phyloP scores from a whole-genome alignment of 2,329 filamentous ascomycete genomes.

The Gaeumannomyces tritici region DNA sequence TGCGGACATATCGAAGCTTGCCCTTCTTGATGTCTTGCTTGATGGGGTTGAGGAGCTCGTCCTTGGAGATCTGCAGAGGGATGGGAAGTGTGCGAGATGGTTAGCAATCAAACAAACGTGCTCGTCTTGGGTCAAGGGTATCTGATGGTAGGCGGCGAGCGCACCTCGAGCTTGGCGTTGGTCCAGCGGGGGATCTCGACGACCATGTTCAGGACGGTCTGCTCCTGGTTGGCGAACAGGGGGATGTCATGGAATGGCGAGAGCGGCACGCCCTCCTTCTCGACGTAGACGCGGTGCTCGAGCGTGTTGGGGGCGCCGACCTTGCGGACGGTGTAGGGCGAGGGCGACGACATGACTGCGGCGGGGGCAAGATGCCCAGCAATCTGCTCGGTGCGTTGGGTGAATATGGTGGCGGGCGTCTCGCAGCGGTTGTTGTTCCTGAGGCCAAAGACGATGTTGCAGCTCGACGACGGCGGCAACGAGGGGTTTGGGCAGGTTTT shows the following conservation, averaged over 20 bases:
- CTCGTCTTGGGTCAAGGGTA: too few relatives aligned
- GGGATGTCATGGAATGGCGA: conserved; percentile 98
- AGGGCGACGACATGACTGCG: conserved; percentile 48
- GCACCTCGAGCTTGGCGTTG: conserved; percentile 97
- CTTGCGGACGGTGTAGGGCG: conserved; percentile 72
- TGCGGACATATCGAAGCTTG: conserved; percentile 97
- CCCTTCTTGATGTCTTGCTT: conserved; percentile 99
- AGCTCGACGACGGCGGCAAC: background rate
- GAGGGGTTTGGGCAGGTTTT: background rate
- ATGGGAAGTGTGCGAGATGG: too few relatives aligned
- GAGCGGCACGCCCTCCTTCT: conserved; percentile 90
- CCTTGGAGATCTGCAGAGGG: conserved; percentile 78
- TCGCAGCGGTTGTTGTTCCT: background rate
- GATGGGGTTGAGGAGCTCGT: conserved; percentile 96
- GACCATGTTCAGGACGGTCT: conserved; percentile 97
- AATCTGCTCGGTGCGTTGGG: conserved; percentile 41
- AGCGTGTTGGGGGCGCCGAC: conserved; percentile 83
- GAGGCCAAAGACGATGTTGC: background rate
- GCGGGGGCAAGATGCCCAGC: conserved; percentile 41
- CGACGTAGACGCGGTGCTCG: conserved; percentile 94
- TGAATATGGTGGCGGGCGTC: conserved; percentile 30
- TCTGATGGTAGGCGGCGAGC: conserved; percentile 22
- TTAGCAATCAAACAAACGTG: too few relatives aligned
- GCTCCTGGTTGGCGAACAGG: conserved; percentile 91
- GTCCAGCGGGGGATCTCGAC: conserved; percentile 99